Conservation (phyloP, 495 filamentous ascomycete genomes). For the Podospora anserina region DNA sequence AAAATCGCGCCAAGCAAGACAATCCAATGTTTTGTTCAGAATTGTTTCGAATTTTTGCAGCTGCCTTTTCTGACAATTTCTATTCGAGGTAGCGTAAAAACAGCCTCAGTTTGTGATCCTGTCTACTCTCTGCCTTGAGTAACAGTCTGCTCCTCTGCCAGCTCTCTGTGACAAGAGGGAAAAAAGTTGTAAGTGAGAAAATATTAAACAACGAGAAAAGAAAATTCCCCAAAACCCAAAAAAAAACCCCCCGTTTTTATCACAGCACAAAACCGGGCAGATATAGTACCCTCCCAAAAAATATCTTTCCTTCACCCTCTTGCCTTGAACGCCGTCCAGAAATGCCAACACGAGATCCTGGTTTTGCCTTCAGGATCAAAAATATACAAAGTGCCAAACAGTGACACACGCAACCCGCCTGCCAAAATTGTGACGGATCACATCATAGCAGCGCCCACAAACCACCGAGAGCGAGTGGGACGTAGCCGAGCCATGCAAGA, state of each 20-base stretch:
- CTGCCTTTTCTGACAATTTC: no score
- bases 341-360: not conserved
- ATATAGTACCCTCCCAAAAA: not conserved
- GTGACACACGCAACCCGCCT: not conserved
- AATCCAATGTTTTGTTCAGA: no score
- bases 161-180: not conserved
- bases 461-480: slow-evolving; percentile 36
- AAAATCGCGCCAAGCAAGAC: no score
- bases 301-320: not conserved
- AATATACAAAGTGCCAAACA: slow-evolving; percentile 19
- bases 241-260: not conserved
- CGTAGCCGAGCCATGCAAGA: slow-evolving; percentile 35
- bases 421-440: no score
- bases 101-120: no score
- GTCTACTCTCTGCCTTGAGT: not conserved
- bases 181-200: not conserved
- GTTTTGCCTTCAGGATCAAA: not conserved
- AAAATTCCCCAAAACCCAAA: not conserved
- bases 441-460: slow-evolving; percentile 36
- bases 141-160: not conserved
- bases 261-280: not conserved
- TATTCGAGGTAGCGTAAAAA: no score
- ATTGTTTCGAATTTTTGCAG: no score
- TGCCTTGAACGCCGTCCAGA: not conserved
- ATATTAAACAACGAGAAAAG: not conserved